Evolutionary conservation across 129 eudicot genomes (phyloP), one percentile per base, ranked within the genome.

Genomic region (Chrysanthemum makinoi): DNA sequence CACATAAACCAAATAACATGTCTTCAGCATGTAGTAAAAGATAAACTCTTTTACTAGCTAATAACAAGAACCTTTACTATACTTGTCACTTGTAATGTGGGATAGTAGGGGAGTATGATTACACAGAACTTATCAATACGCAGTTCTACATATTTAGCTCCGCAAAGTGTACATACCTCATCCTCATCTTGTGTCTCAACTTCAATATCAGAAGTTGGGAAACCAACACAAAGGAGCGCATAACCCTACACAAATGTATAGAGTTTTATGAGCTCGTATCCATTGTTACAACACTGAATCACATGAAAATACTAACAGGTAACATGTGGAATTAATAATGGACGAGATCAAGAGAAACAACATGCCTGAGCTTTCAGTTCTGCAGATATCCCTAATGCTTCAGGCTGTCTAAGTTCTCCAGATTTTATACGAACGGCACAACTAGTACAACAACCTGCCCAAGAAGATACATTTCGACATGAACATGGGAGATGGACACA

Each of bases 121-220:
- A 7, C 10, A 0, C 10, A 39, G 46, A 0, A 39, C 46, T 39
- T 66, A 48, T 46, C 16, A 56, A 35, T 44, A 6, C 16, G 6
- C 49, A 72, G 49, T 10, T 60, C 30, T 15, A 24, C 28, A 24
- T 48, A 14, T 10, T 72, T 48, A 6, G 46, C 44, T 71, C 3
- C 19, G 26, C 5, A n/a, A 60, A 58, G 67, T n/a, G 76, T 39
- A 22, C 46, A 75, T 84, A 90, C 98, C 98, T 94, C 98, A 80
- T 94, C 98, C 83, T 94, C 98, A 48, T 94, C 98, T 76, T 94
- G 98, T 57, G 98, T 94, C 79, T 94, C 98, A 84, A 94, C 98
- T 85, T 87, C 98, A 60, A 94, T 72, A 79, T 94, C 98, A 43
- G 98, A 85, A 50, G 84, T 73, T 50, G 98, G 98, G 72, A 80